These are phyloP conservation scores for Diaporthe sp. DNA, from an alignment of 2,329 filamentous ascomycete genomes.

Conservation along the genomic window DNA sequence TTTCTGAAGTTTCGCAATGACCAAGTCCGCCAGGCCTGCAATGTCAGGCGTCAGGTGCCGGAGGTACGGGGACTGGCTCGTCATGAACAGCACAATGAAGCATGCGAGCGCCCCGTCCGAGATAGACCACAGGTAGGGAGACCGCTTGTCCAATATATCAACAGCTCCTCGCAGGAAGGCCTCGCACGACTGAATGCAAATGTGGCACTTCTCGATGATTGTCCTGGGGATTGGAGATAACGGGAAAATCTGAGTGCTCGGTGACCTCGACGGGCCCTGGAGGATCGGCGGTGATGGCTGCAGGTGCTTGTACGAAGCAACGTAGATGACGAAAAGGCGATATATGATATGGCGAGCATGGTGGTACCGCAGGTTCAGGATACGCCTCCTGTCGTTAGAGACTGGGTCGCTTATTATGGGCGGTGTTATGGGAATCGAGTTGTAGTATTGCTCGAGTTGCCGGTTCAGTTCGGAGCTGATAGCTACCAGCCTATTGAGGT, in stretches of 20 bases:
- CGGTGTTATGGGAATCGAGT: conserved; percentile 58
- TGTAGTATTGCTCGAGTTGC: conserved; percentile 51
- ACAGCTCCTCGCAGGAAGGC: conserved; percentile 48
- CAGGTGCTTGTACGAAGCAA: conserved; percentile 39
- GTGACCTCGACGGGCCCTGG: conserved; percentile 22
- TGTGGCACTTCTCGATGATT: conserved; percentile 47
- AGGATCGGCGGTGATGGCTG: conserved; percentile 24
- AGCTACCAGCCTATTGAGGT: conserved; percentile 43
- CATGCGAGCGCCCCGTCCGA: conserved; percentile 48
- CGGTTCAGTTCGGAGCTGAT: conserved; percentile 50
- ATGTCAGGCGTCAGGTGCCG: conserved; percentile 44
- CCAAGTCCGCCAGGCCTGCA: conserved; percentile 41
- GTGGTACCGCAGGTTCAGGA: conserved; percentile 79
- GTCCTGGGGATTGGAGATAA: conserved; percentile 38
- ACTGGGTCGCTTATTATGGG: conserved; percentile 64
- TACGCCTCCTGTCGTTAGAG: conserved; percentile 70
- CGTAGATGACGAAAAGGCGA: conserved; percentile 63
- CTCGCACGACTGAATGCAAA: conserved; percentile 48
- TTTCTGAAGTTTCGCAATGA: conserved; percentile 43
- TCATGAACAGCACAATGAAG: conserved; percentile 46
- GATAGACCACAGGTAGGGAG: conserved; percentile 51
- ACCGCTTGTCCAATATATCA: conserved; percentile 49
- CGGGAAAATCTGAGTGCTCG: background rate
- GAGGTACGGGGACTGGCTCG: conserved; percentile 43
- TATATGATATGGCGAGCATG: conserved; percentile 77